Evolutionary conservation across 208 protist genomes (phyloP), one percentile per base, ranked within the genome.

Genomic region (Blastocrithidia nonstop): DNA sequence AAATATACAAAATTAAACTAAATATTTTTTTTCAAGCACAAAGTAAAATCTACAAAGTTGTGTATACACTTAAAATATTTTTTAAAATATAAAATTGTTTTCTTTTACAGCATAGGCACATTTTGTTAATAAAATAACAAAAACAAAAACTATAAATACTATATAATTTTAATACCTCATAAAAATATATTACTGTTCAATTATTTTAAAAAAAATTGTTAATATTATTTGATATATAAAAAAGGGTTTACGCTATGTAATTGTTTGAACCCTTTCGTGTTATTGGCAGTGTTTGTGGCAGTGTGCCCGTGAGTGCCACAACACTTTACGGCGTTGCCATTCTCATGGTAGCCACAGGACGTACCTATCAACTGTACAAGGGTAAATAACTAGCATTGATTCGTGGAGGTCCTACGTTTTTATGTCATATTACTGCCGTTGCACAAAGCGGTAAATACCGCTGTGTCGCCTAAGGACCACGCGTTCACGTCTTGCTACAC

Each of bases 291-390:
- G 70, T 91, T 20, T 87, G 82, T 51, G 67, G 71, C 22, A 51
- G 61, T 3, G 67, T 91, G 21, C 74, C 82, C 6, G 40, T 83
- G 20, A 78, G 61, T 56, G 48, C 61, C 26, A 88, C 82, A 1
- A 45, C 65, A 8, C 56, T 91, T 15, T 91, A 91, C 58, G 82
- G 82, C 29, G 67, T 61, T 0, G 75, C 77, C 0, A 37, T 88
- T 4, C 39, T 88, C 37, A 87, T 91, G 82, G 75, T 86, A 8
- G 73, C 82, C 11, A 71, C 78, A 4, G 82, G 82, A 17, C 61
- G 59, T 29, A 88, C 77, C 20, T 91, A 80, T 57, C 74, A 86
- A 46, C 58, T 91, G 20, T 91, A 77, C 59, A 80, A 80, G 41
- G 77, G 82, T 4, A 83, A 85, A 47, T 67, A 82, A 36, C 58